Evolutionary conservation across 768 basidiomycete genomes (phyloP), one percentile per base, ranked within the genome.

Genomic region (Albatrellus ellisii): DNA sequence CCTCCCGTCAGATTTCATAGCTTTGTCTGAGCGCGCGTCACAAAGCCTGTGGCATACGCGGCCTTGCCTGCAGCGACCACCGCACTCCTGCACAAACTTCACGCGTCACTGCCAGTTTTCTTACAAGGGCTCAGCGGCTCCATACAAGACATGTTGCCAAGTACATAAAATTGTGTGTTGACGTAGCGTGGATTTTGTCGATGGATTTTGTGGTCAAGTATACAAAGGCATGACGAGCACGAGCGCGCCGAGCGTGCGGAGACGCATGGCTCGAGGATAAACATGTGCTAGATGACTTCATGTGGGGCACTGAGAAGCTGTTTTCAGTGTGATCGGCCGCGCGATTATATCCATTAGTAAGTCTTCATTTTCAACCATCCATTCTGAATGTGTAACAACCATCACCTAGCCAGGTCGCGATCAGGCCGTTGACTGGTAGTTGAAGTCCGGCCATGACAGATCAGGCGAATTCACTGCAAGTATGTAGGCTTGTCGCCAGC

Each of bases 151-250:
- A 73, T 76, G 73, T 55, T 74, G 17, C 72, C 69, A n/a, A 79
- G 77, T 47, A 72, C 73, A 3, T 77, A 79, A 63, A 75, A 38
- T 78, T 67, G 69, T 66, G 70, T 11, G 70, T 67, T 35, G 75
- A 79, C 59, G 77, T 76, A 76, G 79, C 29, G 65, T 67, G 2
- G 61, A 56, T 5, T 78, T 77, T 54, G 70, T 78, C 9, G 47
- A 47, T 6, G 50, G 42, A 7, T 43, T 46, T 2, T 40, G 48
- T 6, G 47, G 49, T 6, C 17, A 66, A 18, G 66, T 69, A 4
- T 69, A 73, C 51, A 53, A 62, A 36, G 75, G 72, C 6, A 51
- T 75, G 32, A 62, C 72, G 18, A 58, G 58, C 44, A 70, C 47
- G 56, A 62, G 45, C 56, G 69, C 26, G 53, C 76, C 2, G 66